Conservation (phyloP, 495 filamentous ascomycete species). For the Thermothielavioides terrestris region DNA sequence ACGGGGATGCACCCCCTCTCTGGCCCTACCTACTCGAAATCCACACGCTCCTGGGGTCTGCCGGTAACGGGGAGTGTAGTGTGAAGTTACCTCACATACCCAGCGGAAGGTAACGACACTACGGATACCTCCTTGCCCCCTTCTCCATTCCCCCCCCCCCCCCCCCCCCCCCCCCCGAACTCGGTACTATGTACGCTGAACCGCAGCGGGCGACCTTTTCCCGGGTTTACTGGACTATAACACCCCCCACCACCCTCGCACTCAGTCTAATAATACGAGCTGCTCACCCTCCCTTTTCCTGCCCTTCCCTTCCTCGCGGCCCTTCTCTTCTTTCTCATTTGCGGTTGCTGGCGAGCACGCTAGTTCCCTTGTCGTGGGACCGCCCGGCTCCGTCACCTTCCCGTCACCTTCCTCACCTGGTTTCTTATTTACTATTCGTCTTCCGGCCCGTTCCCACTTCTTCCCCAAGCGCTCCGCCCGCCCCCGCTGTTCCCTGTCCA, state of each 20-base stretch:
- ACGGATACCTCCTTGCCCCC: too few species aligned
- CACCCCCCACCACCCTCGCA: slow-evolving; percentile 29
- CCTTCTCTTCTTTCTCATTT: slow-evolving; percentile 44
- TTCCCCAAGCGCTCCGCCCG: slow-evolving; percentile 42
- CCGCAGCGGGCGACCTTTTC: too few species aligned
- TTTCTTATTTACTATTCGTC: slow-evolving; percentile 48
- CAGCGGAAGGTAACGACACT: too few species aligned
- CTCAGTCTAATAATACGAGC: slow-evolving; percentile 26
- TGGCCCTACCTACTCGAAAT: too few species aligned
- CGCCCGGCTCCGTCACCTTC: slow-evolving; percentile 46
- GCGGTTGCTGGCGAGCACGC: slow-evolving; percentile 46
- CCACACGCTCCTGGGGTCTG: background rate
- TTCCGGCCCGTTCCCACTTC: slow-evolving; percentile 39
- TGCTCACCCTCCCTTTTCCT: slow-evolving; percentile 37
- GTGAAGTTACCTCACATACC: too few species aligned
- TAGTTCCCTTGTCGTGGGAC: slow-evolving; percentile 52
- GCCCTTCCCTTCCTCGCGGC: slow-evolving; percentile 36
- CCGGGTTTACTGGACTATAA: slow-evolving; percentile 34
- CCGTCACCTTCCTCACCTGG: slow-evolving; percentile 31
- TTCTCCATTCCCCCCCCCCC: too few species aligned
- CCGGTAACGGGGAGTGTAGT: too few species aligned
- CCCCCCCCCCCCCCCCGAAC: background rate
- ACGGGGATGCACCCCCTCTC: too few species aligned
- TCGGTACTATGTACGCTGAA: background rate
- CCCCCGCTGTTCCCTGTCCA: slow-evolving; percentile 37